These are phyloP conservation scores for Aspergillus steynii DNA, from an alignment of 495 filamentous ascomycete species.

Conservation along the genomic window DNA sequence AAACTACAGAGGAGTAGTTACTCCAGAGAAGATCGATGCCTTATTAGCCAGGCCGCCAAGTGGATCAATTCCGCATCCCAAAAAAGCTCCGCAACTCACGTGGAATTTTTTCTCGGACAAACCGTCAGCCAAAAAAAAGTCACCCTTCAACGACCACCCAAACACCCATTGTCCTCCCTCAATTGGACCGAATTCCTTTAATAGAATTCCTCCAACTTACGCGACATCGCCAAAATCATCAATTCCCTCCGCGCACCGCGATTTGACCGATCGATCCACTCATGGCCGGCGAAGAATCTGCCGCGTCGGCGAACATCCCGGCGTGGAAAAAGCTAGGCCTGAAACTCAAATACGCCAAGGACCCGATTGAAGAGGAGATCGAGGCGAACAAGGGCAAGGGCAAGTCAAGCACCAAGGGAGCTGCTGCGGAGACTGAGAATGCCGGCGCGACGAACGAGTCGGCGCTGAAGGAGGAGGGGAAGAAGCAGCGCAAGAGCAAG, in stretches of 20 bases:
- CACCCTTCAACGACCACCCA: not conserved
- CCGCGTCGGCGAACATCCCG: slow-evolving; percentile 53
- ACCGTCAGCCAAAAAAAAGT: not conserved
- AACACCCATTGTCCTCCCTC: not conserved
- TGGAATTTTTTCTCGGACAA: slow-evolving; percentile 23
- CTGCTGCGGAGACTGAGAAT: slow-evolving; percentile 16
- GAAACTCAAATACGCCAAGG: slow-evolving; percentile 67
- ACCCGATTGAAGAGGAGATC: slow-evolving; percentile 33
- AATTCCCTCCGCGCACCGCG: not conserved
- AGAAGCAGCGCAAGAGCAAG: slow-evolving; percentile 22
- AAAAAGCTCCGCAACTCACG: slow-evolving; percentile 18
- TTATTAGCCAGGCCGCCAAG: not conserved
- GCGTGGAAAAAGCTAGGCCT: slow-evolving; percentile 78
- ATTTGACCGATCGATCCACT: not conserved
- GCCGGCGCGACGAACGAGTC: slow-evolving; percentile 12
- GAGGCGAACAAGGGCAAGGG: slow-evolving; percentile 26
- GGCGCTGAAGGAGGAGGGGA: slow-evolving; percentile 20
- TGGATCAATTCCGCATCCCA: not conserved
- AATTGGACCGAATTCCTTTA: not conserved
- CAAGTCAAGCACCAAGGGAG: slow-evolving; percentile 22
- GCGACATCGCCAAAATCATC: no score
- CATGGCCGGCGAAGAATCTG: slow-evolving; percentile 25
- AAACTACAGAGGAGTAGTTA: no score
- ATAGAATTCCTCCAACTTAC: no score
- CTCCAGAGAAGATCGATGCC: no score